Conservation (phyloP, 345 rosid genomes). For the Lenwebbia sp. region DNA sequence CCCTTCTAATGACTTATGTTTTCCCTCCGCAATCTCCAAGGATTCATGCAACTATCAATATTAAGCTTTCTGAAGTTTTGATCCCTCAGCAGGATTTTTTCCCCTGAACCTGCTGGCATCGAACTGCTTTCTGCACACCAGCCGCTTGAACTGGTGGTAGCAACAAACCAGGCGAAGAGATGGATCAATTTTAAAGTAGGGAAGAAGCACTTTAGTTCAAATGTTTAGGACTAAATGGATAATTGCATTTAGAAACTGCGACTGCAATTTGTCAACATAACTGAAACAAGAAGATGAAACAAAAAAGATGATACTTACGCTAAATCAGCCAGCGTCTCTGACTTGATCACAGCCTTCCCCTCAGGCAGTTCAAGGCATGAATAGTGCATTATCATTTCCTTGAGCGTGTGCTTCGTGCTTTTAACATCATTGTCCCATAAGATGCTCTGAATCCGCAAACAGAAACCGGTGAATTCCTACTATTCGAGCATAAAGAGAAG, state of each 20-base stretch:
- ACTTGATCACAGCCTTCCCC: slow-evolving; percentile 70
- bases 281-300: not conserved
- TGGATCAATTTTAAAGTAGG: not conserved
- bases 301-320: slow-evolving; percentile 41
- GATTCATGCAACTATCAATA: not conserved
- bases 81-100: not conserved
- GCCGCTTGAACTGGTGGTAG: not conserved
- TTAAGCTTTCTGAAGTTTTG: not conserved
- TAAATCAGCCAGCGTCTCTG: slow-evolving; percentile 63
- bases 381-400: slow-evolving; percentile 73
- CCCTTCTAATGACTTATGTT: not conserved
- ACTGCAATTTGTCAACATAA: not conserved
- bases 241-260: not conserved
- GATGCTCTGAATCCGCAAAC: slow-evolving; percentile 52
- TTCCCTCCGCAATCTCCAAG: not conserved
- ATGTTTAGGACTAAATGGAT: not conserved
- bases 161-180: not conserved
- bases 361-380: slow-evolving; percentile 74
- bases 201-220: not conserved
- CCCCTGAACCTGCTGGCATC: not conserved
- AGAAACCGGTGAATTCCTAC: not conserved
- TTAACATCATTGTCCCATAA: slow-evolving; percentile 83
- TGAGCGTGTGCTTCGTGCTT: slow-evolving; percentile 78
- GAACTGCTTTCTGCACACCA: not conserved
- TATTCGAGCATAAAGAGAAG: not conserved